A percentile compares a stretch with the other conserved stretches of the same genome.
phyloP scores from a whole-genome alignment of 768 basidiomycete genomes.

The Mycena galopus region DNA sequence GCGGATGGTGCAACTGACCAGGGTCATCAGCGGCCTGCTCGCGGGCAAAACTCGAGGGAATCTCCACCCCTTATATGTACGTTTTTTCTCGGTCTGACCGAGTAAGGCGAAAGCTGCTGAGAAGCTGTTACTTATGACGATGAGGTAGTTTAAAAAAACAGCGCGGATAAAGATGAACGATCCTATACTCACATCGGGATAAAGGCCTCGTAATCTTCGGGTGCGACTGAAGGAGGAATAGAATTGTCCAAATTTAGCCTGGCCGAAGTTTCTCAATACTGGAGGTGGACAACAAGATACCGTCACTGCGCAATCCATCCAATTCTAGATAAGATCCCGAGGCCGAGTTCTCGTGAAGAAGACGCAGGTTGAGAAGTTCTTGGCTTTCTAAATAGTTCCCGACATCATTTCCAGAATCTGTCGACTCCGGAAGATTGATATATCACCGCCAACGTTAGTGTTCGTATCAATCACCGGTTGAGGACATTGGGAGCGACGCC shows the following conservation, averaged over 20 bases:
- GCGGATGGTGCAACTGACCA: constrained; percentile 7
- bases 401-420: no score
- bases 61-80: constrained; percentile 26
- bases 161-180: not conserved
- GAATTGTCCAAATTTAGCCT: not conserved
- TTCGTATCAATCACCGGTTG: no score
- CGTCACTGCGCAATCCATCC: not conserved
- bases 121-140: no score
- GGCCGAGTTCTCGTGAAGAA: not conserved
- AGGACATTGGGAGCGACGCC: constrained; percentile 8
- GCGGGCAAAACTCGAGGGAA: constrained; percentile 33
- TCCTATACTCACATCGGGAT: constrained; percentile 1
- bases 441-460: no score
- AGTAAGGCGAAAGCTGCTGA: no score
- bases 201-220: constrained; percentile 34
- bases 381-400: no score
- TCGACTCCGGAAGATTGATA: no score
- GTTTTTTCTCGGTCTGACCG: no score
- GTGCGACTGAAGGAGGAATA: not conserved
- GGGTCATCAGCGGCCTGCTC: not conserved
- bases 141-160: not conserved
- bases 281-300: not conserved
- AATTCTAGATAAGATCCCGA: constrained; percentile 21
- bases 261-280: constrained; percentile 24
- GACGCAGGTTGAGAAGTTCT: no score